Conservation (phyloP, 768 basidiomycete species). For the Sarcomyxa edulis region DNA sequence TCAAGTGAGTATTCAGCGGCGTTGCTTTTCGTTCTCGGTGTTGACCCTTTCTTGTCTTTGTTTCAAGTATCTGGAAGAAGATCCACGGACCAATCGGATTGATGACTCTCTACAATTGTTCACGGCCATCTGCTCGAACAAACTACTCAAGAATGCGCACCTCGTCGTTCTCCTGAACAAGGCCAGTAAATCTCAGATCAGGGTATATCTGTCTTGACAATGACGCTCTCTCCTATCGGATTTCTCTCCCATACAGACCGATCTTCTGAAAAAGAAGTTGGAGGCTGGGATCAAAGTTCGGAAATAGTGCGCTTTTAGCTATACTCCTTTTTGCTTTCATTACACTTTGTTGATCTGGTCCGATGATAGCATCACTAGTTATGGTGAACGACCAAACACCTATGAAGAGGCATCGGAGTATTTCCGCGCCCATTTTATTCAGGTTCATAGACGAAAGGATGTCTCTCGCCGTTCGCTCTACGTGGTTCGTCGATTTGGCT, state of each 20-base stretch:
- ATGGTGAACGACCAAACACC: conserved; percentile 65
- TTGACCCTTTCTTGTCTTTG: conserved; percentile 3
- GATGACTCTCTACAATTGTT: conserved; percentile 81
- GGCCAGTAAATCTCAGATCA: conserved; percentile 38
- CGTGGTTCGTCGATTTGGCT: conserved; percentile 39
- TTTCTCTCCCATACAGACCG: conserved; percentile 39
- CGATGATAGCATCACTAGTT: conserved; percentile 63
- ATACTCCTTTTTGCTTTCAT: conserved; percentile 5
- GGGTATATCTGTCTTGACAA: no score
- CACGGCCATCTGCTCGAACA: conserved; percentile 69
- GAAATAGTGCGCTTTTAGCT: conserved; percentile 57
- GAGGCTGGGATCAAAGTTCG: conserved; percentile 61
- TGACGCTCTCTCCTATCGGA: conserved; percentile 3
- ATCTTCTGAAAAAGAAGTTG: conserved; percentile 70
- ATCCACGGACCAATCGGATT: conserved; percentile 71
- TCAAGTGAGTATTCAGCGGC: conserved; percentile 45
- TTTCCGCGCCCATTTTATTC: conserved; percentile 81
- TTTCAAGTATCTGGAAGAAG: conserved; percentile 74
- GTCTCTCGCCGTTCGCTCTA: conserved; percentile 54
- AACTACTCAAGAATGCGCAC: conserved; percentile 66
- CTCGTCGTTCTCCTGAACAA: conserved; percentile 77
- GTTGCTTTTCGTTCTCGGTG: neutral
- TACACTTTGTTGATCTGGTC: conserved; percentile 6
- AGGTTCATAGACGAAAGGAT: conserved; percentile 67
- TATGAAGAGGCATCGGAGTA: conserved; percentile 68